Conservation (phyloP, 345 rosid genomes). For the Geranium brycei region DNA sequence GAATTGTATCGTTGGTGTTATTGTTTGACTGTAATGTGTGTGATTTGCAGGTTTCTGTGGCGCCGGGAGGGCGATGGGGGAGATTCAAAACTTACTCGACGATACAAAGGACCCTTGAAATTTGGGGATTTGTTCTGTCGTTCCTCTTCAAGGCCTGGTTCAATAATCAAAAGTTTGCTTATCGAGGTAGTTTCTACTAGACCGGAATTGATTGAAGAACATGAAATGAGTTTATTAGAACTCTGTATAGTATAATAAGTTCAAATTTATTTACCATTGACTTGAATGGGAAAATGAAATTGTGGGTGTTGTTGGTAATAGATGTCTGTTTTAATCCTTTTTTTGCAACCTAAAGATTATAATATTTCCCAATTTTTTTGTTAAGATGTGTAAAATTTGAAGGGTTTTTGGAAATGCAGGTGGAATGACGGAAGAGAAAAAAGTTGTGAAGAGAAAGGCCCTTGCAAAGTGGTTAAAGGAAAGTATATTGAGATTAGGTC, state of each 20-base stretch:
- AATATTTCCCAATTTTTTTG: neutral
- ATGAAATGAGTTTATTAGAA: too few species aligned
- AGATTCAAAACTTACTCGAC: constrained; percentile 93
- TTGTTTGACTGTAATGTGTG: neutral
- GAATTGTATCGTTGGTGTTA: neutral
- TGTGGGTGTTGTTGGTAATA: too few species aligned
- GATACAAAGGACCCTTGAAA: constrained; percentile 84
- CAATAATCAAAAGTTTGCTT: constrained; percentile 71
- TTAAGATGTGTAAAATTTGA: neutral
- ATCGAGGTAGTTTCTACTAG: constrained; percentile 41
- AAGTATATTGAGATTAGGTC: constrained; percentile 80
- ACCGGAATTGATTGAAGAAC: neutral
- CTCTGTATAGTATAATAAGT: too few species aligned
- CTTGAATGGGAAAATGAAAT: too few species aligned
- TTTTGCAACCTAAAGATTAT: neutral
- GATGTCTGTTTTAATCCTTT: too few species aligned
- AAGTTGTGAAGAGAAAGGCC: constrained; percentile 46
- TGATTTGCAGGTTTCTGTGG: constrained; percentile 72
- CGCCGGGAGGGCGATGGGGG: constrained; percentile 93
- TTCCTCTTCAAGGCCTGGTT: constrained; percentile 77
- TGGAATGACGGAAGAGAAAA: constrained; percentile 81
- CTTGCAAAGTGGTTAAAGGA: constrained; percentile 95
- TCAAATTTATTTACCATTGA: too few species aligned
- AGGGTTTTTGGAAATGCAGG: constrained; percentile 31
- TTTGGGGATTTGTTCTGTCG: constrained; percentile 79